Base-by-base conservation (phyloP, 78 protist species). In the Diacronema lutheri region DNA sequence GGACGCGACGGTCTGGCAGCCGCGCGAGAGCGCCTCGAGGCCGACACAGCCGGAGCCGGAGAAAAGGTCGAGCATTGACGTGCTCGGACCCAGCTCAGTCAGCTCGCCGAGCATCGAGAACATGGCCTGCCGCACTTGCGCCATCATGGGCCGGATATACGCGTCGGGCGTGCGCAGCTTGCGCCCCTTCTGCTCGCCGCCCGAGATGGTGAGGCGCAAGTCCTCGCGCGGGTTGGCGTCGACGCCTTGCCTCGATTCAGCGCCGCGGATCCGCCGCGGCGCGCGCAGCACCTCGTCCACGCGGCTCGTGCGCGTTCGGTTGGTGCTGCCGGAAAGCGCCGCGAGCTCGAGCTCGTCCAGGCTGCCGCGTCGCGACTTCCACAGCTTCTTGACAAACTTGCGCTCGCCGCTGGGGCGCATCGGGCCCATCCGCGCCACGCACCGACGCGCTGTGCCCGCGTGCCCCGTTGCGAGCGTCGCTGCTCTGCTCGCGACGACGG, bases 121-220 rank as follows among this genome's bases (percentile, higher is more conserved):
- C 40, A 68, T 44, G 33, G 76, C 76, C 76, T 68, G 50, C 16
- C 76, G 76, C 76, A 68, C 76, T 13, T 44, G 44, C 76, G 76
- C 37, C 76, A 68, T 68, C 76, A 68, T 68, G 50, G 76, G 76
- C 33, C 76, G 76, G 40, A 68, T 33, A 55, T 38, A 68, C 21
- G 38, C 46, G 11, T 0, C 46, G n/a, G 76, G 76, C 76, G 76
- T 68, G 50, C 5, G 40, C 16, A 68, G 25, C 20, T 44, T 44
- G 21, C 76, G 44, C 4, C 76, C 76, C 40, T 44, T 44, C 14
- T 35, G 31, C 46, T 4, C 50, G 55, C 76, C 76, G 29, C 76
- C 76, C 4, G 76, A 10, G 50, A 68, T 29, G 50, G 19, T 0
- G 25, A 68, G 76, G 50, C 55, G 7, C n/a, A 33, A 55, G 19